Percentiles rank a stretch among this genome's conserved stretches.
These are phyloP conservation scores for Vanderwaltozyma tropicalis DNA, from an alignment of 805 yeast species.

Conservation along the genomic window DNA sequence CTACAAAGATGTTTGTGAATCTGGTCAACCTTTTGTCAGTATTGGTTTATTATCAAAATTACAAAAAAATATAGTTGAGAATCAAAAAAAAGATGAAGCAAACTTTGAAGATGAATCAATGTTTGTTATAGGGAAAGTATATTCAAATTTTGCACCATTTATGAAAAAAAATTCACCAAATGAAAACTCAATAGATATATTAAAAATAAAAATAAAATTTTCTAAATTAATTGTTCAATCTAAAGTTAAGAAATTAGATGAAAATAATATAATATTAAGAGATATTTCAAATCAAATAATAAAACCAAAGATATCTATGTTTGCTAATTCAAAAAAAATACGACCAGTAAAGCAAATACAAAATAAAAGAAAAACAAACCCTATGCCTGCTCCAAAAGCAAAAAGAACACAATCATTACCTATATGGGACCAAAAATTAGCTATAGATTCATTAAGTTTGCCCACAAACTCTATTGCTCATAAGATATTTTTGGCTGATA, in stretches of 20 bases:
- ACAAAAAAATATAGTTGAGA: conserved; percentile 11
- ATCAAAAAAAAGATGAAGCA: conserved; percentile 1
- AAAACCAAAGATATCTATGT: neutral
- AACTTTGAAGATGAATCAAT: neutral
- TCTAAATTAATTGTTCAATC: conserved; percentile 13
- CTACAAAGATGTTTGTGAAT: conserved; percentile 26
- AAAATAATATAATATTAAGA: neutral
- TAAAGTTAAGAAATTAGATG: neutral
- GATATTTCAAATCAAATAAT: neutral
- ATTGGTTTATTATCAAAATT: conserved; percentile 26
- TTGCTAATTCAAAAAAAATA: neutral
- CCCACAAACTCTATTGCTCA: conserved; percentile 26
- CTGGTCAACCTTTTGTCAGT: conserved; percentile 28
- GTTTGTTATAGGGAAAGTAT: conserved; percentile 26
- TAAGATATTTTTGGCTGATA: conserved; percentile 26
- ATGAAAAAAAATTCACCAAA: conserved; percentile 7
- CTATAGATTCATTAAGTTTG: conserved; percentile 6
- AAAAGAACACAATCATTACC: conserved; percentile 38
- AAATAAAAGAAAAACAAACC: conserved; percentile 31
- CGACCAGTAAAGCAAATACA: neutral
- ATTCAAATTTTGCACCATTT: conserved; percentile 25
- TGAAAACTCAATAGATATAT: conserved; percentile 12
- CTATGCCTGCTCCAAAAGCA: conserved; percentile 37
- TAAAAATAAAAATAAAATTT: conserved; percentile 25
- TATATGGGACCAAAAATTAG: conserved; percentile 22